These are phyloP conservation scores for Ricinus communis DNA, from an alignment of 345 rosid genomes.

Conservation along the genomic window DNA sequence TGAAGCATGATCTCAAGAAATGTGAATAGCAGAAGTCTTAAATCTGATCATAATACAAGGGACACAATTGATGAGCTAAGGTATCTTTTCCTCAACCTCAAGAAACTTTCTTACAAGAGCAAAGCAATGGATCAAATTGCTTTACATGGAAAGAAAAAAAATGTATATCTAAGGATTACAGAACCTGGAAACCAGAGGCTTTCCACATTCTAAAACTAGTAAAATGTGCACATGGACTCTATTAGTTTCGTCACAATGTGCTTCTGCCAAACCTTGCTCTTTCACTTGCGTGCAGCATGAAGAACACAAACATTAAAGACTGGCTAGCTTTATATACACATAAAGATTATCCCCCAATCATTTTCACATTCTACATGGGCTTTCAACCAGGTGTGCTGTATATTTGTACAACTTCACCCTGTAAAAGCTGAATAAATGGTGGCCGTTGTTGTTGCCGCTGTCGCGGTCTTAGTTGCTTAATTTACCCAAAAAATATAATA, in stretches of 20 bases:
- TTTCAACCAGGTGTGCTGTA: constrained; percentile 51
- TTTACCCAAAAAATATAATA: constrained; percentile 24
- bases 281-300: constrained; percentile 21
- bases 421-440: constrained; percentile 38
- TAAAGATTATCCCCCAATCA: constrained; percentile 35
- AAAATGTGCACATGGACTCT: constrained; percentile 62
- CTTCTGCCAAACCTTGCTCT: constrained; percentile 27
- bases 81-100: constrained; percentile 6
- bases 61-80: background rate
- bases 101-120: constrained; percentile 28
- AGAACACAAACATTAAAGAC: constrained; percentile 9
- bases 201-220: constrained; percentile 29
- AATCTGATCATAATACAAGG: background rate
- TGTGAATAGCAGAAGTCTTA: too few species aligned
- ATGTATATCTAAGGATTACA: constrained; percentile 12
- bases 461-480: constrained; percentile 25
- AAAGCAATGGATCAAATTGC: constrained; percentile 36
- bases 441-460: background rate
- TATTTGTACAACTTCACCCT: constrained; percentile 81
- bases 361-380: constrained; percentile 35
- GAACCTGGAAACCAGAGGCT: constrained; percentile 57
- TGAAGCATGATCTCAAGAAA: too few species aligned
- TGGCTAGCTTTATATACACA: constrained; percentile 21
- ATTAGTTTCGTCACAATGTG: constrained; percentile 55
- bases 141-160: constrained; percentile 10